Base-by-base conservation (phyloP, 2,329 filamentous ascomycete genomes). In the Arthrobotrys entomopaga region DNA sequence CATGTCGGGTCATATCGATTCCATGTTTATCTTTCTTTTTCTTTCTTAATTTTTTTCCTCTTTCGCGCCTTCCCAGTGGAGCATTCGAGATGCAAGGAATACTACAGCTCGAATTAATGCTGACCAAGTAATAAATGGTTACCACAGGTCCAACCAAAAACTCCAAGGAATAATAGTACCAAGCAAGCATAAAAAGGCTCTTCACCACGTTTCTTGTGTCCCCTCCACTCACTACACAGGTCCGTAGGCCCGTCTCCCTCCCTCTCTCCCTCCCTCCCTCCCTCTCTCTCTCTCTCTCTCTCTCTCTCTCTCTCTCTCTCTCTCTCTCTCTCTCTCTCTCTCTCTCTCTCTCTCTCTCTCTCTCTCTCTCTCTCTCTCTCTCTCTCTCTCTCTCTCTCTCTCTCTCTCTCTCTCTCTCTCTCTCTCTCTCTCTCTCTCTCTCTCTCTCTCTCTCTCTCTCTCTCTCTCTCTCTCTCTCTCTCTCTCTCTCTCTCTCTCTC, bases 11-110 rank as follows among this genome's bases (percentile, higher is more conserved):
- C 40, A 67, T 67, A 43, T 57, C 34, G 22, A 43, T 65, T 42
- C 19, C 40, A 20, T 19, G 1, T 54, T n/a, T 54, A 42, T 19
- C 19, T 65, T 56, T 56, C 43, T n/a, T 48, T 64, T 40, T n/a
- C n/a, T n/a, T n/a, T n/a, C n/a, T n/a, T 54, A 42, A 11, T 16
- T 65, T 56, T 56, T 73, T 73, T 65, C 29, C 42, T 61, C 61
- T 58, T 60, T 52, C 16, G 24, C 38, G 53, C 53, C 60, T 73
- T 66, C 56, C 56, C 52, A 53, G 61, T 57, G 54, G 56, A 60
- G 65, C 20, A 34, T 43, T 19, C 11, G n/a, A 43, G 24, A 53
- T 43, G 50, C 46, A 50, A 61, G 53, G 60, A 42, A 56, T 24
- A 46, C 60, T 24, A 46, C 60, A 53, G 60, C 40, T 22, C 20